Percentiles rank a stretch among this genome's conserved stretches.
phyloP scores from a whole-genome alignment of 768 basidiomycete genomes.

The Calocybe indica region DNA sequence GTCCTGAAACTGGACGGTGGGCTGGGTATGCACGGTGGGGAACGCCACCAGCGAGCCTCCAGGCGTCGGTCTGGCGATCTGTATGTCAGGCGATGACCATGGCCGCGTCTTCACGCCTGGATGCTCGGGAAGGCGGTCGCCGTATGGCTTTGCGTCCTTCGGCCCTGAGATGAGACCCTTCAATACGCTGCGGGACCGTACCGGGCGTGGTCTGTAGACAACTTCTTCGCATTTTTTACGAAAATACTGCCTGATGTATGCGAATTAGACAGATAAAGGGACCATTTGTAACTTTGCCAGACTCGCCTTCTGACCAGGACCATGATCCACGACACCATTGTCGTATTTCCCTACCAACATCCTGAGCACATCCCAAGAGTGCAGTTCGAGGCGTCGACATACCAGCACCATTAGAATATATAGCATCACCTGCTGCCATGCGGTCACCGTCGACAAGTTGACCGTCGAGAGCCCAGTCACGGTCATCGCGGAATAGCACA shows the following conservation, averaged over 20 bases:
- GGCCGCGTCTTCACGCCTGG: constrained; percentile 6
- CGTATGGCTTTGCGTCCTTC: background rate
- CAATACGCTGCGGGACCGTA: background rate
- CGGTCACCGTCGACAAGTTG: constrained; percentile 43
- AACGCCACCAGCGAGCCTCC: background rate
- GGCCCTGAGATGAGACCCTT: background rate
- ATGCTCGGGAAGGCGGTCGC: constrained; percentile 3
- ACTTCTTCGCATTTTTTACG: constrained; percentile 35
- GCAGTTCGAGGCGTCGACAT: constrained; percentile 11
- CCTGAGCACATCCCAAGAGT: background rate
- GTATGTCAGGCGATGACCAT: constrained; percentile 4
- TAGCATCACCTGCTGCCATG: constrained; percentile 43
- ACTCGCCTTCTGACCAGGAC: constrained; percentile 55
- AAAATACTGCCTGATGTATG: constrained; percentile 32
- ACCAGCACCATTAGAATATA: constrained; percentile 50
- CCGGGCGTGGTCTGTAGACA: constrained; percentile 11
- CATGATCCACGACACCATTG: constrained; percentile 59
- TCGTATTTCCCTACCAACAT: constrained; percentile 33
- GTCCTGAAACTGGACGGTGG: constrained; percentile 1
- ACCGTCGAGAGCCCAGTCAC: constrained; percentile 42
- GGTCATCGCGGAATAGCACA: constrained; percentile 57
- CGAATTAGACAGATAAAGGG: background rate
- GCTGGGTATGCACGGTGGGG: background rate
- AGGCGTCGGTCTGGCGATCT: constrained; percentile 16
- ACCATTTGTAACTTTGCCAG: background rate